These are phyloP conservation scores for Inonotus hispidus DNA, from an alignment of 1,284 basidiomycete species.

Conservation along the genomic window DNA sequence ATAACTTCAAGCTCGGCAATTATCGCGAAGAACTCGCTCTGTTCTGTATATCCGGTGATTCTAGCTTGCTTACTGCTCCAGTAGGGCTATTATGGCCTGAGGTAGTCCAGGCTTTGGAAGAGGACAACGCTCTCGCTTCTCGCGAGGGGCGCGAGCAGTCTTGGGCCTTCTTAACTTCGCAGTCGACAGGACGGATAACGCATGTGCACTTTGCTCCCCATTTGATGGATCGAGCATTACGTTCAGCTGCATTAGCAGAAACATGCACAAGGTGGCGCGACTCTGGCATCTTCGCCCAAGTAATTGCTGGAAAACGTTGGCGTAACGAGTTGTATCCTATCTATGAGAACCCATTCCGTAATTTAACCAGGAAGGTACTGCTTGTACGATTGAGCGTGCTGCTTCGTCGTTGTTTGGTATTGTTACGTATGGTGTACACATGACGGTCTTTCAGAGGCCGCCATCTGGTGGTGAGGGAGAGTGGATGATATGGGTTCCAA, in stretches of 20 bases:
- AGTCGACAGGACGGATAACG: constrained; percentile 19
- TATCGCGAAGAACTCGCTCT: constrained; percentile 28
- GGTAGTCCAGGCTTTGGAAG: constrained; percentile 46
- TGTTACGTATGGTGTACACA: constrained; percentile 85
- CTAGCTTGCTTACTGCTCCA: constrained; percentile 46
- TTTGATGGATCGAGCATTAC: constrained; percentile 47
- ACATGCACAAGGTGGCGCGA: constrained; percentile 70
- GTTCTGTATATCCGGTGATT: constrained; percentile 31
- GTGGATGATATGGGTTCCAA: constrained; percentile 82
- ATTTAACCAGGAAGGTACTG: constrained; percentile 51
- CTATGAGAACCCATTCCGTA: constrained; percentile 67
- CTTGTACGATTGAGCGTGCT: constrained; percentile 85
- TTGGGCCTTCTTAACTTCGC: constrained; percentile 35
- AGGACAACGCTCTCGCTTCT: constrained; percentile 39
- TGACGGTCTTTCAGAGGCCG: constrained; percentile 60
- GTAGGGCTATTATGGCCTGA: constrained; percentile 60
- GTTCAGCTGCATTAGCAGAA: constrained; percentile 54
- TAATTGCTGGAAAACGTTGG: constrained; percentile 77
- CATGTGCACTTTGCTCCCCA: constrained; percentile 47
- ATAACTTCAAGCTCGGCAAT: constrained; percentile 45
- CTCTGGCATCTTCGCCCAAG: constrained; percentile 49
- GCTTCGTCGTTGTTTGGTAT: constrained; percentile 88
- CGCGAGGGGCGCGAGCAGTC: constrained; percentile 29
- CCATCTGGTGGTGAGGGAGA: constrained; percentile 33
- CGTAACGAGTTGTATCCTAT: constrained; percentile 80